Conservation (phyloP, 345 rosid genomes). For the Trapa incisa region DNA sequence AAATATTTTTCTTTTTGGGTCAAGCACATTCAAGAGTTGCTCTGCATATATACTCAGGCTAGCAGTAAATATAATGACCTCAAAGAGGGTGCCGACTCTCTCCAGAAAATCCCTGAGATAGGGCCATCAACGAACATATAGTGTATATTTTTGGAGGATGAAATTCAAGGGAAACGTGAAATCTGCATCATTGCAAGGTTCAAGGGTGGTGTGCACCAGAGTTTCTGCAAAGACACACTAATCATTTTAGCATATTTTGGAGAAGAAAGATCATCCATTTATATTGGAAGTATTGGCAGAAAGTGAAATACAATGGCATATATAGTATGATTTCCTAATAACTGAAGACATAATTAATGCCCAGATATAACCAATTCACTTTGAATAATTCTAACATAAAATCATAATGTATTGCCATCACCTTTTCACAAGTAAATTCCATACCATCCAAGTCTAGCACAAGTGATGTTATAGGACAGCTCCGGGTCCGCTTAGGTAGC, state of each 20-base stretch:
- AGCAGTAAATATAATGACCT: conserved; percentile 92
- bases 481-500: conserved; percentile 90
- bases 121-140: conserved; percentile 91
- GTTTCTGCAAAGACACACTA: conserved; percentile 46
- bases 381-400: background rate
- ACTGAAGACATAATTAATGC: background rate
- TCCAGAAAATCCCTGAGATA: conserved; percentile 84
- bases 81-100: conserved; percentile 67
- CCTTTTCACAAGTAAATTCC: conserved; percentile 6
- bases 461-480: conserved; percentile 88
- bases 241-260: background rate
- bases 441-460: conserved; percentile 96
- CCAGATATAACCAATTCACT: background rate
- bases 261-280: background rate
- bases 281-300: background rate
- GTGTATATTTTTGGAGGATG: conserved; percentile 72
- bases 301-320: background rate
- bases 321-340: background rate
- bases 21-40: conserved; percentile 96
- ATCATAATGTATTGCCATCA: background rate
- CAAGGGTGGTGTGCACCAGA: conserved; percentile 82
- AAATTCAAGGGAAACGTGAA: conserved; percentile 86
- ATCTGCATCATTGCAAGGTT: conserved; percentile 78
- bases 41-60: conserved; percentile 97
- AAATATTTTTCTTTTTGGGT: conserved; percentile 82